Base-by-base conservation (phyloP, 345 rosid genomes). In the Eutrema japonicum region DNA sequence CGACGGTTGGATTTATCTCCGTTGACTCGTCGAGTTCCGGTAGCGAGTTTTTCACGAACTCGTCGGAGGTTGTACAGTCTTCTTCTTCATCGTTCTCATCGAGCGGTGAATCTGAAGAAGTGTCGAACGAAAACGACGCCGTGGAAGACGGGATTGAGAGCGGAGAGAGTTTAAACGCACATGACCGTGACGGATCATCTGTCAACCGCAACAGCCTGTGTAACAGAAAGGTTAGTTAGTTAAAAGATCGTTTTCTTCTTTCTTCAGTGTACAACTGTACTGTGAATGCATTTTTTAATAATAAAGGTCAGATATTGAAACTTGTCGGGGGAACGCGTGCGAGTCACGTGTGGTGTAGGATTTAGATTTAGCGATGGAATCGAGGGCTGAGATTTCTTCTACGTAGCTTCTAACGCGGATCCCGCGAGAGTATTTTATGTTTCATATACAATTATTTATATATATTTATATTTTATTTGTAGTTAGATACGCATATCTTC, bases 141-240 rank as follows among this genome's bases (percentile, higher is more conserved):
- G 82, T 62, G 18, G 81, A 57, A 4, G 77, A 57, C 67, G 4
- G 62, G 18, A 30, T n/a, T 51, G 50, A 68, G 68, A 86, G 76
- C 77, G 49, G 78, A 80, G 80, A 59, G 11, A 30, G 52, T 49
- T 79, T 42, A 52, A 84, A 77, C 82, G 81, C 33, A 75, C 66
- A 50, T 12, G 88, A 42, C 80, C 82, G 88, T 58, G 86, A 75
- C 26, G 79, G 55, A 64, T 81, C 83, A 72, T 78, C 88, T 77
- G 70, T 72, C 63, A 66, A 58, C 82, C 10, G 62, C 33, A 78
- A 67, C 81, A 72, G 51, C 78, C 59, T 71, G 80, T 49, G 74
- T 51, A 71, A 71, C 77, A 43, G 64, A 36, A 80, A 88, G 95
- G 96, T 87, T 9, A 82, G 55, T 13, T 70, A 61, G 47, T 11